Evolutionary conservation across 2,329 filamentous ascomycete genomes (phyloP).

Genomic region (Paecilomyces sp.): DNA sequence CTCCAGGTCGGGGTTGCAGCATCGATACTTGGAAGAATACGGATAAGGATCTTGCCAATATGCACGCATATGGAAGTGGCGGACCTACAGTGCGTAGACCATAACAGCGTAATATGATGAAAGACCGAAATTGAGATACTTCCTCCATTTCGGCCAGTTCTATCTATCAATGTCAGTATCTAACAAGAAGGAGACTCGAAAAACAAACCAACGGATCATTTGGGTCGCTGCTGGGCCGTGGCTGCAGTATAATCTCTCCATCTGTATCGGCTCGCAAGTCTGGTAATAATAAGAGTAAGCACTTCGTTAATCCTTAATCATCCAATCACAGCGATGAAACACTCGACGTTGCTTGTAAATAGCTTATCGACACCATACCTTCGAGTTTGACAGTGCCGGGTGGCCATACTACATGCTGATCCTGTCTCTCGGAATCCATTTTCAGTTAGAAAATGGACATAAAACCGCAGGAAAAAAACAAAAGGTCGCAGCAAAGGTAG

Average conservation of each 20-base stretch:
- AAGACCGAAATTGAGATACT: constrained; percentile 31
- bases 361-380: background rate
- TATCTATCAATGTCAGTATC: constrained; percentile 13
- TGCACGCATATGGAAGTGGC: background rate
- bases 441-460: background rate
- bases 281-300: background rate
- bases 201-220: constrained; percentile 24
- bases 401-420: background rate
- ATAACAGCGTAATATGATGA: constrained; percentile 32
- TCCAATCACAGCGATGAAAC: background rate
- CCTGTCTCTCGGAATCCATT: background rate
- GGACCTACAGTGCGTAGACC: constrained; percentile 24
- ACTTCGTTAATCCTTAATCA: background rate
- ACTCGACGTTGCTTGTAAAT: background rate
- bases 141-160: constrained; percentile 34
- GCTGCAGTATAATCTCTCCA: constrained; percentile 18
- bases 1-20: constrained; percentile 39
- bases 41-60: background rate
- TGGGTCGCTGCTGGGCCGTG: constrained; percentile 23
- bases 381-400: background rate
- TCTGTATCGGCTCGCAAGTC: background rate
- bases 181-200: background rate
- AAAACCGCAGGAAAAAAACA: background rate
- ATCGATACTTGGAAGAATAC: constrained; percentile 16
- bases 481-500: background rate